phyloP scores from a whole-genome alignment of 2,329 filamentous ascomycete species.

The Septoria linicola region DNA sequence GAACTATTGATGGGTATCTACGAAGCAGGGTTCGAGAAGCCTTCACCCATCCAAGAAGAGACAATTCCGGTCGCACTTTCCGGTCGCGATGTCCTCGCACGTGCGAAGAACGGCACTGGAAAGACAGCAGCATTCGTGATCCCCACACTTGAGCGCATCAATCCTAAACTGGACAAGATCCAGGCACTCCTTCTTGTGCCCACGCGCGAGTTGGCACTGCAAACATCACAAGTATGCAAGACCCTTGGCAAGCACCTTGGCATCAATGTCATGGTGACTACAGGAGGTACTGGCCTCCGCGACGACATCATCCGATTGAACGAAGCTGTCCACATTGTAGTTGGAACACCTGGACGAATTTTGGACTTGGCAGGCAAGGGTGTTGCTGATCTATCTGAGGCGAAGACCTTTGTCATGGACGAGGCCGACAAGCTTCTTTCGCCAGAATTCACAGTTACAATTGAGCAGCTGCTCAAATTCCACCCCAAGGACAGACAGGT shows the following conservation, averaged over 20 bases:
- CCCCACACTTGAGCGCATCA: constrained; percentile 89
- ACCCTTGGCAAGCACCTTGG: constrained; percentile 95
- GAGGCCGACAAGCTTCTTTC: constrained; percentile 98
- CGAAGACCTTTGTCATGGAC: constrained; percentile 98
- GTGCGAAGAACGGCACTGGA: constrained; percentile 97
- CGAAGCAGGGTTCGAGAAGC: constrained; percentile 97
- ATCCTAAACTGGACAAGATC: constrained; percentile 93
- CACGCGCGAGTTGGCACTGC: constrained; percentile 92
- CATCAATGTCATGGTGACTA: constrained; percentile 99
- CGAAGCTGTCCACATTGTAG: constrained; percentile 94
- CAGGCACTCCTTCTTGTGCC: constrained; percentile 96
- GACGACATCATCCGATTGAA: constrained; percentile 95
- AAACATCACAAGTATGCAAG: constrained; percentile 99
- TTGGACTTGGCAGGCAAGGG: constrained; percentile 94
- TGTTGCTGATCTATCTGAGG: constrained; percentile 92
- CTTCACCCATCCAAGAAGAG: constrained; percentile 98
- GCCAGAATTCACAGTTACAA: constrained; percentile 93
- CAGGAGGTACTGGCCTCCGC: constrained; percentile 88
- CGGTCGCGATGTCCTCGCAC: constrained; percentile 88
- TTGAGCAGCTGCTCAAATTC: constrained; percentile 92
- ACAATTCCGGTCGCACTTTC: constrained; percentile 95
- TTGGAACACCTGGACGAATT: constrained; percentile 94
- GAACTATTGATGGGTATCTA: constrained; percentile 99
- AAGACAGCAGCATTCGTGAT: constrained; percentile 99
- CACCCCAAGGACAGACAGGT: constrained; percentile 97